Conservation (phyloP, 345 rosid genomes). For the Camelina sativa region DNA sequence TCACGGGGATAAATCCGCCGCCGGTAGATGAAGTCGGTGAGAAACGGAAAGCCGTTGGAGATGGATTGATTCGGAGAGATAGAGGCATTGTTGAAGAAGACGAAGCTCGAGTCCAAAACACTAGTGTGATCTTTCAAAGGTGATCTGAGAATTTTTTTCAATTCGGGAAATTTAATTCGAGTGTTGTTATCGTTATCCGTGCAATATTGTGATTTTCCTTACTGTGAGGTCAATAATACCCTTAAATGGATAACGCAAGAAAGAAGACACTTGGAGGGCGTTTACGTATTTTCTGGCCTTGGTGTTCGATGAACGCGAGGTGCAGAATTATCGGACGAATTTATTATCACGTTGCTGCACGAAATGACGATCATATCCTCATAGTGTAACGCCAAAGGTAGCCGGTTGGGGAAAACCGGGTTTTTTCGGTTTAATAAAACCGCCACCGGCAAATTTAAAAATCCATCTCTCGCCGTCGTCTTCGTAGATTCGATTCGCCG, state of each 20-base stretch:
- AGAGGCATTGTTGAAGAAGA: constrained; percentile 44
- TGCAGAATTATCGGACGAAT: not conserved
- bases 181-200: constrained; percentile 19
- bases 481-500: not conserved
- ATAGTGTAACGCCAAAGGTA: not conserved
- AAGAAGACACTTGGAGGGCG: not conserved
- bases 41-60: constrained; percentile 44
- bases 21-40: constrained; percentile 37
- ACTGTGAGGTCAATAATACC: constrained; percentile 12
- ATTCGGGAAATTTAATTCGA: not conserved
- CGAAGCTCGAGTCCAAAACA: constrained; percentile 29
- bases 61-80: constrained; percentile 41
- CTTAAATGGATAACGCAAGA: not conserved
- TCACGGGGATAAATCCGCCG: constrained; percentile 8
- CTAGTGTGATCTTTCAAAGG: constrained; percentile 20
- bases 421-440: too few species aligned
- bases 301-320: constrained; percentile 32
- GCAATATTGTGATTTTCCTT: not conserved
- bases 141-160: not conserved
- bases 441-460: too few species aligned
- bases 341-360: not conserved
- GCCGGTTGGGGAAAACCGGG: too few species aligned
- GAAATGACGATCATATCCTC: not conserved
- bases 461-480: not conserved
- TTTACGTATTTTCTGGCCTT: not conserved